These are phyloP conservation scores for Saccharomycopsis sp. DNA, from an alignment of 805 yeast genomes.

Conservation along the genomic window DNA sequence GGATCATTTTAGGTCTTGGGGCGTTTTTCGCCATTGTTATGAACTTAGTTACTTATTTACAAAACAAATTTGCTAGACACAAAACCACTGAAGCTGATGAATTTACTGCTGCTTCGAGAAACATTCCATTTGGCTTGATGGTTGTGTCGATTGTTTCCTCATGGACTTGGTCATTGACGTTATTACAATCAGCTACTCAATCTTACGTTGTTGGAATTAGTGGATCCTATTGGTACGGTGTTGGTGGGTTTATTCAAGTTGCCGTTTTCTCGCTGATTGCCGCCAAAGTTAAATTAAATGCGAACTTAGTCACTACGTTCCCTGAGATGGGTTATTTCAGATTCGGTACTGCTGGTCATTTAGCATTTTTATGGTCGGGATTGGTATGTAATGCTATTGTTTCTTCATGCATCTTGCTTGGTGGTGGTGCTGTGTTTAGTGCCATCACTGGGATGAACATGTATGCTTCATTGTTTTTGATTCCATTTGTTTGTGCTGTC, in stretches of 20 bases:
- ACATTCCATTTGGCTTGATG: slow-evolving; percentile 36
- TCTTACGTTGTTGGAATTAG: slow-evolving; percentile 29
- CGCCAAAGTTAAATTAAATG: slow-evolving; percentile 32
- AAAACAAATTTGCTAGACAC: slow-evolving; percentile 30
- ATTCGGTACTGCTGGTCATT: slow-evolving; percentile 35
- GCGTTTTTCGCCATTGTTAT: slow-evolving; percentile 41
- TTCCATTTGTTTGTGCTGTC: slow-evolving; percentile 43
- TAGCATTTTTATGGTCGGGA: slow-evolving; percentile 34
- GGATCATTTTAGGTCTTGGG: slow-evolving; percentile 84
- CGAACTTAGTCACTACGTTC: slow-evolving; percentile 34
- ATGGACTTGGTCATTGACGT: slow-evolving; percentile 33
- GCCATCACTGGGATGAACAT: slow-evolving; percentile 38
- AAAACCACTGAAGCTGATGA: slow-evolving; percentile 31
- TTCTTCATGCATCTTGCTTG: slow-evolving; percentile 35
- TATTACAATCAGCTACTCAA: slow-evolving; percentile 29
- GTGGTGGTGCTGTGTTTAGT: slow-evolving; percentile 38
- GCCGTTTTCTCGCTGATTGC: slow-evolving; percentile 32
- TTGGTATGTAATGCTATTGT: slow-evolving; percentile 35
- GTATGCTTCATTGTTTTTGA: slow-evolving; percentile 39
- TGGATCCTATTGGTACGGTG: slow-evolving; percentile 28
- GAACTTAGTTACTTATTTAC: slow-evolving; percentile 33
- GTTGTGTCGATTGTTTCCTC: slow-evolving; percentile 37
- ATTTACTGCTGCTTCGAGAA: slow-evolving; percentile 40
- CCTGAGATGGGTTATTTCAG: slow-evolving; percentile 36
- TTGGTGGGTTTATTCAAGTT: slow-evolving; percentile 27